Percentiles rank a stretch among this genome's conserved stretches.
These are phyloP conservation scores for Uromyces viciae-fabae DNA, from an alignment of 1,284 basidiomycete species.

Conservation along the genomic window DNA sequence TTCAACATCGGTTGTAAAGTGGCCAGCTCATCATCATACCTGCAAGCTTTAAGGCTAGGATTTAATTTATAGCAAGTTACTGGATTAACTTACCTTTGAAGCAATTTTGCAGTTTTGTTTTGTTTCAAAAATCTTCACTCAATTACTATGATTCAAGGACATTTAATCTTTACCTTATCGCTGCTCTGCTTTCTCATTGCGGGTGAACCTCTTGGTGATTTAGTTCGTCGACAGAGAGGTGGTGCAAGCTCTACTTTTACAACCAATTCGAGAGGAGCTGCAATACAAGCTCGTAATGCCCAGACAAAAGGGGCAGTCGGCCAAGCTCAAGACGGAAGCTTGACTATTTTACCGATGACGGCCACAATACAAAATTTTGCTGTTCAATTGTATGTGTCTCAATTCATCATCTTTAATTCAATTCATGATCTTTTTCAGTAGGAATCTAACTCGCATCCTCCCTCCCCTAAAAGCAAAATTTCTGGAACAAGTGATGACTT, in stretches of 20 bases:
- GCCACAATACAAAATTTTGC: slow-evolving; percentile 33
- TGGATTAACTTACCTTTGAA: no score
- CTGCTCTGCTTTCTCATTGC: not conserved
- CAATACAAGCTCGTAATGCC: slow-evolving; percentile 25
- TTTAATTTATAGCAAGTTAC: no score
- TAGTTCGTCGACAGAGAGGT: slow-evolving; percentile 28
- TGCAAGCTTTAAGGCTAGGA: no score
- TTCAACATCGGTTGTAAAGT: no score
- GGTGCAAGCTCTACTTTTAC: slow-evolving; percentile 33
- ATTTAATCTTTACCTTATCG: not conserved
- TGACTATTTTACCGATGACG: slow-evolving; percentile 34
- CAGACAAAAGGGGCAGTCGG: slow-evolving; percentile 7
- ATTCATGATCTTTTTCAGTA: not conserved
- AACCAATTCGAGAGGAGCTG: not conserved
- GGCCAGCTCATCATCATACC: no score
- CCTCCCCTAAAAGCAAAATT: slow-evolving; percentile 18
- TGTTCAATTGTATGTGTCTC: slow-evolving; percentile 37
- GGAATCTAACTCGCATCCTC: not conserved
- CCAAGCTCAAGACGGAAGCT: slow-evolving; percentile 8
- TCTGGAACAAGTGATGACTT: slow-evolving; percentile 5
- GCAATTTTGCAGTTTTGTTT: no score
- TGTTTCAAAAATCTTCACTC: no score
- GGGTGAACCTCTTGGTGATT: not conserved
- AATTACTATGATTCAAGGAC: not conserved
- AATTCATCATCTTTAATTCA: not conserved